phyloP scores from a whole-genome alignment of 23 red algal genomes.

The Chondrus crispus region DNA sequence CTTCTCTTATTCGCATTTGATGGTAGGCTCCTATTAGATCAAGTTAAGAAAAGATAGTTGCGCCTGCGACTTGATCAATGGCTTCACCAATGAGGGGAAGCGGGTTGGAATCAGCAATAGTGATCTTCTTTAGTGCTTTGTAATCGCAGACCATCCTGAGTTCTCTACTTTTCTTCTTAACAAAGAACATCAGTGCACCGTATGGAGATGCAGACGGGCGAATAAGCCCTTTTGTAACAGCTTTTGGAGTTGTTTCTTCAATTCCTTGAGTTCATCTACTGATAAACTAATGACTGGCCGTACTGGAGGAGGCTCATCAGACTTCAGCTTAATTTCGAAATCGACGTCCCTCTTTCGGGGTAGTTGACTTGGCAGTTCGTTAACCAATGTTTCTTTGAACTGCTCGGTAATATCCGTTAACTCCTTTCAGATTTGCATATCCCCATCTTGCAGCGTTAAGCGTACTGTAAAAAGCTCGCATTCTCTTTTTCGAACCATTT shows the following conservation, averaged over 20 bases:
- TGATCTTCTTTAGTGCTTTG: background rate
- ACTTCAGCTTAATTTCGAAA: slow-evolving; percentile 8
- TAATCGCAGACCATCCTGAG: slow-evolving; percentile 10
- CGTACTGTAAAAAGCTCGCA: background rate
- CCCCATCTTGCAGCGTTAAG: background rate
- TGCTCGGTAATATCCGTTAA: background rate
- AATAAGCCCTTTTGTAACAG: background rate
- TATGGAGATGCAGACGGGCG: background rate
- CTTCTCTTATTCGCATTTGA: slow-evolving; percentile 5
- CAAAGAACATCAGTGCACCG: slow-evolving; percentile 15
- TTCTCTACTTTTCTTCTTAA: slow-evolving; percentile 8
- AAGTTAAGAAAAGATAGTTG: slow-evolving; percentile 4
- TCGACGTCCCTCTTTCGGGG: background rate
- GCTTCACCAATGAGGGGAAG: background rate
- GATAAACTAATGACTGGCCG: background rate
- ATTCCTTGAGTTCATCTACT: background rate
- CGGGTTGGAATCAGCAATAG: background rate
- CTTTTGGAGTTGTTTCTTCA: background rate
- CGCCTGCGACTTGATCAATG: background rate
- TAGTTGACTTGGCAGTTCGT: slow-evolving; percentile 4
- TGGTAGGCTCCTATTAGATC: background rate
- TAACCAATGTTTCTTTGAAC: slow-evolving; percentile 2
- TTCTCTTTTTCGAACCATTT: background rate
- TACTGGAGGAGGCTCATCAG: slow-evolving; percentile 3
- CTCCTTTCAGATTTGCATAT: too few relatives aligned